Evolutionary conservation across 495 filamentous ascomycete genomes (phyloP).

Genomic region (Parachaetomium inaequale): DNA sequence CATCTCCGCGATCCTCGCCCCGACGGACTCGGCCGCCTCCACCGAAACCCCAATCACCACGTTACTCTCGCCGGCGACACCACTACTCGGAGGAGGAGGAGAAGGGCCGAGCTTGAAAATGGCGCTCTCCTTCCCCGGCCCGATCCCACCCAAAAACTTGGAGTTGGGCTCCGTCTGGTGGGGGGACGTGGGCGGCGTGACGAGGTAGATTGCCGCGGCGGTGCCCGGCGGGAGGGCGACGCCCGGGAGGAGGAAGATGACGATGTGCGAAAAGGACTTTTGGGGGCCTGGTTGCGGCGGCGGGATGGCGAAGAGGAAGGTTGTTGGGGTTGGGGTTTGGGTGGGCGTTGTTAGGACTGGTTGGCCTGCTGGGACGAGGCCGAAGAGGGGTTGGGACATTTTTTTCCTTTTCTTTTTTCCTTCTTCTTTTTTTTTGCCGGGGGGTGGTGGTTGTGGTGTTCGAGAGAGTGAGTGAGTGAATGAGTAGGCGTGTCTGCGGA

Average conservation of each 20-base stretch:
- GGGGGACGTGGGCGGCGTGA: conserved; percentile 37
- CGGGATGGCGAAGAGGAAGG: conserved; percentile 47
- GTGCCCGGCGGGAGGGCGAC: conserved; percentile 66
- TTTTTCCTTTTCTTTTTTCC: too few relatives aligned
- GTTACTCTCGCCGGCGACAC: neutral
- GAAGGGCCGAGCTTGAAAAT: conserved; percentile 70
- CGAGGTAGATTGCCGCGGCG: conserved; percentile 84
- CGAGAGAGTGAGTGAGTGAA: too few relatives aligned
- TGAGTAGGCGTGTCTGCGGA: too few relatives aligned
- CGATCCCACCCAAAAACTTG: conserved; percentile 81
- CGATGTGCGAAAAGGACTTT: conserved; percentile 67
- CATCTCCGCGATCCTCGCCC: conserved; percentile 59
- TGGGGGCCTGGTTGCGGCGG: conserved; percentile 12
- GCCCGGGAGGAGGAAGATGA: conserved; percentile 86
- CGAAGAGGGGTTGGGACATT: conserved; percentile 42
- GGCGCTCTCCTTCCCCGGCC: conserved; percentile 80
- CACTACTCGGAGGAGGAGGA: neutral
- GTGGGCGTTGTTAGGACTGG: conserved; percentile 44
- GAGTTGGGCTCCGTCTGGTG: conserved; percentile 49
- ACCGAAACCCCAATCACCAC: conserved; percentile 78
- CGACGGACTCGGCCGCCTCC: conserved; percentile 70
- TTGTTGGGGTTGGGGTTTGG: conserved; percentile 35
- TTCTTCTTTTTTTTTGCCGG: too few relatives aligned
- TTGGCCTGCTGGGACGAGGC: conserved; percentile 50
- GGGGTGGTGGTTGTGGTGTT: conserved; percentile 12